Percentiles rank a stretch among this genome's conserved stretches.
Evolutionary conservation across 2,329 filamentous ascomycete species (phyloP).

Genomic region (Colletotrichum navitas): DNA sequence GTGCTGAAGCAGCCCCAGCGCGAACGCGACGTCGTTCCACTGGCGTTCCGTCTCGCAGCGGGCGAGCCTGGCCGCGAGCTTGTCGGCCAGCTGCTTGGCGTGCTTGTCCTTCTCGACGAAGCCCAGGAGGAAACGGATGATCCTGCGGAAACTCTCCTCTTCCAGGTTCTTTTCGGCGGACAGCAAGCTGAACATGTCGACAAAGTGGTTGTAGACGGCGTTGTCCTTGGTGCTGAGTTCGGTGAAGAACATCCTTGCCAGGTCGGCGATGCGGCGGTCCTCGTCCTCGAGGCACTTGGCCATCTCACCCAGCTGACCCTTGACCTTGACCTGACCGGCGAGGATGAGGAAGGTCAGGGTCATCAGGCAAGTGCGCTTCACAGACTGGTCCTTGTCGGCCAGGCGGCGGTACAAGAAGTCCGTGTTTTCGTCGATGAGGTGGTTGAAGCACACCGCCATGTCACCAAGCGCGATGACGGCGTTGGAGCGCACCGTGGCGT

Average conservation of each 20-base stretch:
- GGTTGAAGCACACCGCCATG: slow-evolving; percentile 99
- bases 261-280: slow-evolving; percentile 93
- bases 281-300: slow-evolving; percentile 97
- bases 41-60: slow-evolving; percentile 93
- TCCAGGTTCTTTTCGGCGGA: slow-evolving; percentile 84
- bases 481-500: slow-evolving; percentile 94
- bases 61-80: slow-evolving; percentile 86
- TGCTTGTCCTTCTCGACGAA: slow-evolving; percentile 99
- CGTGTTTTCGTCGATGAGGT: slow-evolving; percentile 98
- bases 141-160: slow-evolving; percentile 86
- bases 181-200: slow-evolving; percentile 97
- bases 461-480: slow-evolving; percentile 97
- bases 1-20: slow-evolving; percentile 88
- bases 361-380: slow-evolving; percentile 98
- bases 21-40: slow-evolving; percentile 98
- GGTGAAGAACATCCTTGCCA: slow-evolving; percentile 98
- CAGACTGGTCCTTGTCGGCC: slow-evolving; percentile 87
- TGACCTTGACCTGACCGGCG: slow-evolving; percentile 98
- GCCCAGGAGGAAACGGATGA: slow-evolving; percentile 91
- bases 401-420: slow-evolving; percentile 96
- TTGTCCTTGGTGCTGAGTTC: slow-evolving; percentile 98
- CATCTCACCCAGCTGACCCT: slow-evolving; percentile 98
- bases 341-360: slow-evolving; percentile 97
- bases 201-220: slow-evolving; percentile 98
- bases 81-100: slow-evolving; percentile 91